phyloP scores from a whole-genome alignment of 192 early-diverging fungal genomes.

The Podila minutissima region DNA sequence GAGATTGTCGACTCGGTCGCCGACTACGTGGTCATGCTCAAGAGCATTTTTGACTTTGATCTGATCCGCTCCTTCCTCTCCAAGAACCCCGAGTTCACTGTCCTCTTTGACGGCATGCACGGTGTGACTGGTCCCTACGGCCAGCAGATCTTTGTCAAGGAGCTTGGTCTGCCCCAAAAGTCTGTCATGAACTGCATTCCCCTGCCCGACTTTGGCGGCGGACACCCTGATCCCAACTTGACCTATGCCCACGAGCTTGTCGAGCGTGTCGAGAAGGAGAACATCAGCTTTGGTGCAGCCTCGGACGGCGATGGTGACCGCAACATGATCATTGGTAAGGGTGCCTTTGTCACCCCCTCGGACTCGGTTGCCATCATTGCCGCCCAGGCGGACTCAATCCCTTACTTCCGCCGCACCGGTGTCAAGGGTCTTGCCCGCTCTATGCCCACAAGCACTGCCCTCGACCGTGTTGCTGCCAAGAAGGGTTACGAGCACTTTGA shows the following conservation, averaged over 20 bases:
- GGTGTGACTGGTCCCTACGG: constrained; percentile 98
- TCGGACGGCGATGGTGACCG: constrained; percentile 98
- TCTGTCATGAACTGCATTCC: constrained; percentile 87
- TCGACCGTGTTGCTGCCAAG: constrained; percentile 90
- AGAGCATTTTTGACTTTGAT: constrained; percentile 94
- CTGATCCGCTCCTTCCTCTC: constrained; percentile 82
- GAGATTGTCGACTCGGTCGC: constrained; percentile 90
- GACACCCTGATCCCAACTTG: constrained; percentile 98
- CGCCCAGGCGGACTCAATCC: constrained; percentile 87
- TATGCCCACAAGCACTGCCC: constrained; percentile 95
- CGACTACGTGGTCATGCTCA: constrained; percentile 90
- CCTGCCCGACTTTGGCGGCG: constrained; percentile 90
- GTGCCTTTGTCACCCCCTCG: constrained; percentile 95
- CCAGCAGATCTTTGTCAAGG: constrained; percentile 83
- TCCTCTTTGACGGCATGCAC: constrained; percentile 96
- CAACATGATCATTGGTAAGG: constrained; percentile 98
- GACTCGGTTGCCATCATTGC: constrained; percentile 98
- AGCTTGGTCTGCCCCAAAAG: constrained; percentile 84
- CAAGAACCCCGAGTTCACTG: constrained; percentile 75
- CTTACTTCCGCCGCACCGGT: constrained; percentile 89
- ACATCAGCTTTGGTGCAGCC: constrained; percentile 91
- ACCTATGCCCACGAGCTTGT: constrained; percentile 96
- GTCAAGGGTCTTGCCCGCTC: constrained; percentile 89
- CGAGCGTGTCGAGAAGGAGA: constrained; percentile 83
- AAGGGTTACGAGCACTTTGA: constrained; percentile 84